Percentiles rank a stretch among this genome's conserved stretches.
Evolutionary conservation across 2,329 filamentous ascomycete species (phyloP).

Genomic region (Hymenoscyphus repandus): DNA sequence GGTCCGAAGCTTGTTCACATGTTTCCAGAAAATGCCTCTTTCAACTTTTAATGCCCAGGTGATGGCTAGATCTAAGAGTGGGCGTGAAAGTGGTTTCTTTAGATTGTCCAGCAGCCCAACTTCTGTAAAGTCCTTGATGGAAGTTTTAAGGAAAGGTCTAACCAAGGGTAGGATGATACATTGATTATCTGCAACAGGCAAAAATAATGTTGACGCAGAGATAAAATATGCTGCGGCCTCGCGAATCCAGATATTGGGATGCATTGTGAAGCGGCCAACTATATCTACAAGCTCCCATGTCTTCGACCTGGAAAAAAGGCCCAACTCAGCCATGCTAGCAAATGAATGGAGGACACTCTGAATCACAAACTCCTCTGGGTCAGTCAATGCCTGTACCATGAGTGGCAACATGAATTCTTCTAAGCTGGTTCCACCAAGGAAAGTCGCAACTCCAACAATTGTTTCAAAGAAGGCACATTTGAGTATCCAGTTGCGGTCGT

Average conservation of each 20-base stretch:
- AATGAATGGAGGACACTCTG: constrained; percentile 85
- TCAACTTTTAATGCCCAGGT: constrained; percentile 81
- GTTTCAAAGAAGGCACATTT: constrained; percentile 97
- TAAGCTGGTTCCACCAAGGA: constrained; percentile 80
- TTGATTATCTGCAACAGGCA: constrained; percentile 74
- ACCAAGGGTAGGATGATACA: constrained; percentile 81
- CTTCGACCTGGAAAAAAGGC: constrained; percentile 77
- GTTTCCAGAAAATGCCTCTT: constrained; percentile 82
- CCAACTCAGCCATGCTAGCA: constrained; percentile 81
- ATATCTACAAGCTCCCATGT: constrained; percentile 85
- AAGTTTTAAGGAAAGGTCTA: constrained; percentile 73
- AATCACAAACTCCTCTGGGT: constrained; percentile 90
- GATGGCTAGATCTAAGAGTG: constrained; percentile 78
- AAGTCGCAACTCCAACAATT: constrained; percentile 86
- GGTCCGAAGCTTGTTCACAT: constrained; percentile 62
- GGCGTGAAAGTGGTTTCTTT: constrained; percentile 73
- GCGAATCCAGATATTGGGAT: constrained; percentile 92
- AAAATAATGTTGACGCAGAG: constrained; percentile 66
- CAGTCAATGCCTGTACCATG: constrained; percentile 91
- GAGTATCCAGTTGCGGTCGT: constrained; percentile 92
- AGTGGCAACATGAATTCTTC: constrained; percentile 94
- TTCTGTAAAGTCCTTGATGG: constrained; percentile 65
- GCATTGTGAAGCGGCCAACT: constrained; percentile 79
- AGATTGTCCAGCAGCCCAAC: constrained; percentile 72
- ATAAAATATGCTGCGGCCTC: constrained; percentile 85